A percentile compares a stretch with the other conserved stretches of the same genome.
phyloP scores from a whole-genome alignment of 306 rosid species.

The Hylodesmum podocarpum region DNA sequence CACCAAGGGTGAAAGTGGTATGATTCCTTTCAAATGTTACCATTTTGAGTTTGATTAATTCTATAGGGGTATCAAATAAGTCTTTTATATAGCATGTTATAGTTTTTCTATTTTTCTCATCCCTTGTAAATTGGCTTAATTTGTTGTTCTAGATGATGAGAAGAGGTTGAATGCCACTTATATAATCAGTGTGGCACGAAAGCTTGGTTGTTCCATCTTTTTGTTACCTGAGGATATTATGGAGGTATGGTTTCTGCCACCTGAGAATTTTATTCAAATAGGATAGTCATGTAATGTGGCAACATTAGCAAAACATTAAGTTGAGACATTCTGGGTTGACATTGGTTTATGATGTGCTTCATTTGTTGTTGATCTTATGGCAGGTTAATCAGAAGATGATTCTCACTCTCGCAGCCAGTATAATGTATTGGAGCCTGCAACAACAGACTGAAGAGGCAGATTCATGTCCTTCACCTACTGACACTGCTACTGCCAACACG shows the following conservation, averaged over 20 bases:
- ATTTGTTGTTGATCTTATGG: constrained; percentile 27
- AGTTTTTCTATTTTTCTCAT: not conserved
- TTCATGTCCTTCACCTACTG: constrained; percentile 52
- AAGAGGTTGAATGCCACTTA: constrained; percentile 94
- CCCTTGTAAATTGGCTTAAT: constrained; percentile 16
- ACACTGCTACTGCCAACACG: constrained; percentile 36
- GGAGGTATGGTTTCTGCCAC: constrained; percentile 60
- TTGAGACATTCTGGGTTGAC: not conserved
- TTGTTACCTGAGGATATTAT: constrained; percentile 92
- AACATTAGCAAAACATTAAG: not conserved
- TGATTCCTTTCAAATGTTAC: constrained; percentile 23
- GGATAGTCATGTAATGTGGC: not conserved
- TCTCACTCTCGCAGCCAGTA: constrained; percentile 80
- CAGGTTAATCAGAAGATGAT: constrained; percentile 99
- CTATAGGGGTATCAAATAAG: not conserved
- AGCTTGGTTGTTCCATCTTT: constrained; percentile 95
- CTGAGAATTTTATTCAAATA: not conserved
- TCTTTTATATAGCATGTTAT: not conserved
- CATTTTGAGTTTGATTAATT: not conserved
- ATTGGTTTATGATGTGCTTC: not conserved
- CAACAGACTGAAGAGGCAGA: constrained; percentile 61
- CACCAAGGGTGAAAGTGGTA: constrained; percentile 90
- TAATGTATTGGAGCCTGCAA: constrained; percentile 94
- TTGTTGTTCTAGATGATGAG: constrained; percentile 62
- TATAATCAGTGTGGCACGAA: constrained; percentile 90